Conservation (phyloP, 768 basidiomycete genomes). For the Daedalea quercina region DNA sequence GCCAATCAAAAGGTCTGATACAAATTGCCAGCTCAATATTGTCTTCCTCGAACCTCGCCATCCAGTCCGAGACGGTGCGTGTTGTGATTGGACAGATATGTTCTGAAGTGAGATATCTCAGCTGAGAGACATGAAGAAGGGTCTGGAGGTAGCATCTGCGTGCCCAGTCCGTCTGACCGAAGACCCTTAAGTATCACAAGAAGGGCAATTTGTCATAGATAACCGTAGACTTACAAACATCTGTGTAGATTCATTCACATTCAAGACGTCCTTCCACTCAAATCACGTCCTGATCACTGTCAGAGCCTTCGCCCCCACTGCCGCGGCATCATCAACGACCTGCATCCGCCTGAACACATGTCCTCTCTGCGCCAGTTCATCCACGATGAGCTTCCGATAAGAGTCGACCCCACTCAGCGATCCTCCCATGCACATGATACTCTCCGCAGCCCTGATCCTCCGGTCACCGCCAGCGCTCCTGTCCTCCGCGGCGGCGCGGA, state of each 20-base stretch:
- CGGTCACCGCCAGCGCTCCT: conserved; percentile 4
- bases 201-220: no score
- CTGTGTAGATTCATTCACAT: not conserved
- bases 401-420: conserved; percentile 57
- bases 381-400: conserved; percentile 51
- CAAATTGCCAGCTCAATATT: no score
- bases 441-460: conserved; percentile 43
- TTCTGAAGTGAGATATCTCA: no score
- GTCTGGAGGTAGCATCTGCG: no score
- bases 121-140: no score
- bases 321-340: conserved; percentile 65
- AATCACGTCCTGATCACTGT: conserved; percentile 18
- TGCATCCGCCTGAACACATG: conserved; percentile 61
- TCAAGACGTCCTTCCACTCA: not conserved
- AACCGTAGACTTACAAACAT: not conserved
- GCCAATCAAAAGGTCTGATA: no score
- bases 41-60: no score
- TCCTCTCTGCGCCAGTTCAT: conserved; percentile 47
- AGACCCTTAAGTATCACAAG: no score
- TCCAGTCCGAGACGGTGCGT: no score
- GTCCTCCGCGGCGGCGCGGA: conserved; percentile 29
- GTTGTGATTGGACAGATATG: no score
- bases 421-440: conserved; percentile 75
- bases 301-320: conserved; percentile 54
- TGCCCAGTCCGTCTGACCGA: no score